Evolutionary conservation across 768 basidiomycete species (phyloP).

Genomic region (Xanthoconium purpureum): DNA sequence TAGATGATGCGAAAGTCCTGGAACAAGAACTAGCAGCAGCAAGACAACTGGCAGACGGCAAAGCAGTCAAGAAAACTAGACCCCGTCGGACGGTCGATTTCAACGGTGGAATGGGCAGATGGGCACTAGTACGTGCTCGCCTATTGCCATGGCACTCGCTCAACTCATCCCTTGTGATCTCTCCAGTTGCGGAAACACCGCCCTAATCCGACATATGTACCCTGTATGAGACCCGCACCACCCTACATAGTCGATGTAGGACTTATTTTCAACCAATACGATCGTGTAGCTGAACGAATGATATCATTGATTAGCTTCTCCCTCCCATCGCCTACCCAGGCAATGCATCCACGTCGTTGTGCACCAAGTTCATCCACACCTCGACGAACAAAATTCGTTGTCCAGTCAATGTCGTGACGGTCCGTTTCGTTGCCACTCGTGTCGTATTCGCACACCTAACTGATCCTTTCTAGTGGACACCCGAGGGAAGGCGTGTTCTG

Average conservation of each 20-base stretch:
- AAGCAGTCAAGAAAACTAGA: constrained; percentile 84
- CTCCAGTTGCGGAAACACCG: constrained; percentile 70
- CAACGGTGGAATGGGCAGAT: constrained; percentile 82
- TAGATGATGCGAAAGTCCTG: constrained; percentile 70
- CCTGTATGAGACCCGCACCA: constrained; percentile 77
- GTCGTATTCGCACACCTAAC: background rate
- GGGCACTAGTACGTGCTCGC: constrained; percentile 65
- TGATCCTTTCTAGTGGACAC: constrained; percentile 77
- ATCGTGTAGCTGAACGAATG: constrained; percentile 26
- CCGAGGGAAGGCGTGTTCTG: constrained; percentile 87
- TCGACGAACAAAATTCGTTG: constrained; percentile 98
- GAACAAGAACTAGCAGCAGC: constrained; percentile 79
- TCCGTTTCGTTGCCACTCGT: constrained; percentile 41
- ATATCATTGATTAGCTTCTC: constrained; percentile 60
- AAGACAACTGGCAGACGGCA: constrained; percentile 72
- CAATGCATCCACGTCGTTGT: constrained; percentile 90
- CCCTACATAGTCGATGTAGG: constrained; percentile 88
- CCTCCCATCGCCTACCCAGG: constrained; percentile 90
- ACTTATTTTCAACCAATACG: constrained; percentile 14
- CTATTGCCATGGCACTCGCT: background rate
- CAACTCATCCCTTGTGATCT: background rate
- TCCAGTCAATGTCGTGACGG: constrained; percentile 93
- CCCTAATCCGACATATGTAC: constrained; percentile 73
- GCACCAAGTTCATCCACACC: constrained; percentile 96
- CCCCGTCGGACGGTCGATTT: constrained; percentile 95